Evolutionary conservation across 2,329 filamentous ascomycete genomes (phyloP).

Genomic region (Fusarium anguioides): DNA sequence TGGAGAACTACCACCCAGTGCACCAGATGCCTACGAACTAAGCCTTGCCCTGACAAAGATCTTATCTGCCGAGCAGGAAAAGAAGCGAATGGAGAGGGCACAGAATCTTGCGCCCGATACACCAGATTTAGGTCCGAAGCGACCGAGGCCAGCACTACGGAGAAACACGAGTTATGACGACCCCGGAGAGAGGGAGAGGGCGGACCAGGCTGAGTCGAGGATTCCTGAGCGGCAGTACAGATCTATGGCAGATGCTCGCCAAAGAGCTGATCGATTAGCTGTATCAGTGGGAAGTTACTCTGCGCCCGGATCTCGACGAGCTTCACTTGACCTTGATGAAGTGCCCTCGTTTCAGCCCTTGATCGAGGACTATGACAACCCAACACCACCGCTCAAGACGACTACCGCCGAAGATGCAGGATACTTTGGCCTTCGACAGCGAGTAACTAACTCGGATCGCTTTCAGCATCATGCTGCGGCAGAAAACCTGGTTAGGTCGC

Average conservation of each 20-base stretch:
- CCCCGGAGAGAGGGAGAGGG: constrained; percentile 54
- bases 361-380: constrained; percentile 45
- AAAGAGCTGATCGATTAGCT: constrained; percentile 54
- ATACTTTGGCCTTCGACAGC: constrained; percentile 43
- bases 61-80: constrained; percentile 49
- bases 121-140: constrained; percentile 37
- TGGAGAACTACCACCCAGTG: constrained; percentile 46
- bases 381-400: constrained; percentile 32
- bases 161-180: constrained; percentile 58
- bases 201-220: constrained; percentile 53
- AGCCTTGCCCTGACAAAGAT: constrained; percentile 54
- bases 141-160: constrained; percentile 54
- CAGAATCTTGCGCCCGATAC: constrained; percentile 17
- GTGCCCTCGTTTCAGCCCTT: constrained; percentile 48
- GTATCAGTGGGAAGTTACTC: constrained; percentile 54
- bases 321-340: constrained; percentile 48
- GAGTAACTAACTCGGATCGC: constrained; percentile 32
- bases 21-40: constrained; percentile 54
- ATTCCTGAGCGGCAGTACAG: constrained; percentile 53
- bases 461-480: constrained; percentile 46
- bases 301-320: constrained; percentile 52
- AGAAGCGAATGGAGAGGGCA: constrained; percentile 31
- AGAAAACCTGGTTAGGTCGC: constrained; percentile 52
- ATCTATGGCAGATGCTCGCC: constrained; percentile 55
- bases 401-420: constrained; percentile 21